A percentile compares a stretch with the other conserved stretches of the same genome.
phyloP scores from a whole-genome alignment of 2,329 filamentous ascomycete species.

The Escovopsis sp. region DNA sequence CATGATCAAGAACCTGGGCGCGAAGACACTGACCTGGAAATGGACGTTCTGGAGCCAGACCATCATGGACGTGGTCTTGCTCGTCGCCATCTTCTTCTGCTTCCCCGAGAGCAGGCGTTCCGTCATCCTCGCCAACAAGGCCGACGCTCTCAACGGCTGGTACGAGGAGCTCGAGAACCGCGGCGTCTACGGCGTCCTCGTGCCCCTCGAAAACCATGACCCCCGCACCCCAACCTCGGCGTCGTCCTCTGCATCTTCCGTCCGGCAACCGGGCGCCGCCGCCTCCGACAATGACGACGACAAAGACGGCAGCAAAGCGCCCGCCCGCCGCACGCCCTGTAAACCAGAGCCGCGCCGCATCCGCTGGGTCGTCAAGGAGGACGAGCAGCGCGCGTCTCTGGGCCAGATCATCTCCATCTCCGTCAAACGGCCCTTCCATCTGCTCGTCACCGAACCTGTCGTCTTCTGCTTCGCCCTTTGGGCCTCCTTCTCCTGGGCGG shows the following conservation, averaged over 20 bases:
- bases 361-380: slow-evolving; percentile 65
- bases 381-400: slow-evolving; percentile 59
- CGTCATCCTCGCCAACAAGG: slow-evolving; percentile 65
- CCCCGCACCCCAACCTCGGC: slow-evolving; percentile 7
- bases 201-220: slow-evolving; percentile 12
- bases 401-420: slow-evolving; percentile 57
- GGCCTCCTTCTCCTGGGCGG: slow-evolving; percentile 80
- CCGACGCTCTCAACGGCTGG: slow-evolving; percentile 58
- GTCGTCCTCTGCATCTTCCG: slow-evolving; percentile 7
- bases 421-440: slow-evolving; percentile 60
- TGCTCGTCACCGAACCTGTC: slow-evolving; percentile 61
- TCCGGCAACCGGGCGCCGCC: slow-evolving; percentile 3
- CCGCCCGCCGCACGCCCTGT: background rate
- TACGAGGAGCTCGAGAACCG: slow-evolving; percentile 56
- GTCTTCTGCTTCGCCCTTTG: slow-evolving; percentile 81
- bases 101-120: slow-evolving; percentile 74
- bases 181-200: slow-evolving; percentile 38
- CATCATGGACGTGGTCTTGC: slow-evolving; percentile 49
- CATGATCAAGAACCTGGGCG: slow-evolving; percentile 45
- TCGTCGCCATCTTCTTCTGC: slow-evolving; percentile 44
- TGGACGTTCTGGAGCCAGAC: slow-evolving; percentile 85
- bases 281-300: slow-evolving; percentile 1
- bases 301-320: background rate
- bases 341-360: slow-evolving; percentile 31
- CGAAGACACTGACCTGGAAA: slow-evolving; percentile 43